Evolutionary conservation across 139 green algal genomes (phyloP), one percentile per base, ranked within the genome.

Genomic region (Chlorella ohadii): DNA sequence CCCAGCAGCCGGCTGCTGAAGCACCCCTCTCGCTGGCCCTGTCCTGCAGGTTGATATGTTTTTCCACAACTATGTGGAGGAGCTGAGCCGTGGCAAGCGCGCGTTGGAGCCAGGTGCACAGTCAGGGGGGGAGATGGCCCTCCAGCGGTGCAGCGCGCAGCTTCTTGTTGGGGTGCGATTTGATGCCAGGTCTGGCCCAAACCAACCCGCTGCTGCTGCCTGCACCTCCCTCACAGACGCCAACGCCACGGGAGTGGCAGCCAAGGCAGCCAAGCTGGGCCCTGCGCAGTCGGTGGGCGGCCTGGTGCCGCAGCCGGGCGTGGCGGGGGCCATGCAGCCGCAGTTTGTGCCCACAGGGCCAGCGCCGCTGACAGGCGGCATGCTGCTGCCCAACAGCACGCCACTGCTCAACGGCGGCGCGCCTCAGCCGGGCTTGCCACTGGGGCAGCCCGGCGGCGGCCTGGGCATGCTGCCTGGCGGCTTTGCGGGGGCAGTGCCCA

Each of bases 11-110:
- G 66, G 11, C 67, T n/a, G n/a, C n/a, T n/a, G n/a, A n/a, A n/a
- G n/a, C n/a, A n/a, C 67, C 34, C 3, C 34, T 47, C 34, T 27
- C 34, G 20, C 34, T 73, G 34, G 19, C 36, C 67, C 27, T 5
- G 15, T 22, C 3, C 39, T 27, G 34, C 79, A 74, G 71, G 85
- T 89, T 12, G 85, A 89, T 76, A 36, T 84, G 2, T 89, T 89
- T 59, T 89, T 89, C n/a, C 9, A n/a, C 23, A 66, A 31, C 61
- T 89, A 89, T 31, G 81, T 89, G 6, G 28, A 34, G 17, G 80
- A 89, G 28, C 61, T 89, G 1, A 63, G 28, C 25, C 39, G 78
- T 0, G 76, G 84, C 78, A 88, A 85, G 67, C 75, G 78, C 31
- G 36, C 55, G 17, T 55, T 71, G 23, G 67, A 74, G 65, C 78